Base-by-base conservation (phyloP, 495 filamentous ascomycete genomes). In the Penicillium diatomitis region DNA sequence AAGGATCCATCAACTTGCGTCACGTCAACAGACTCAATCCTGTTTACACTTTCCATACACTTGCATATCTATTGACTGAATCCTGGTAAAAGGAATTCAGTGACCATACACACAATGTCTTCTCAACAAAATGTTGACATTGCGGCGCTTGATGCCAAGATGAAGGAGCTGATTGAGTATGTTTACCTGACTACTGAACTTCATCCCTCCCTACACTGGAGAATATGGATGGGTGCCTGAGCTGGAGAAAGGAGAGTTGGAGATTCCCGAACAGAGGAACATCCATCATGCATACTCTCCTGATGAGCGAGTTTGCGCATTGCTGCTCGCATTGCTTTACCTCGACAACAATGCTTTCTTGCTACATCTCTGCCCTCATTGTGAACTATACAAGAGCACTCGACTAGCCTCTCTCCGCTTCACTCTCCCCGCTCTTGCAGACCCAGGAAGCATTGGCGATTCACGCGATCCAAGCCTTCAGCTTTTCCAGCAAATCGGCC, bases 141-240 rank as follows among this genome's bases (percentile, higher is more conserved):
- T 29, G 49, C 55, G 10, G 39, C 42, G 9, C 30, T 64, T 9
- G 57, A 57, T 9, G 37, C 33, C 32, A 53, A 58, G 28, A 65
- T 69, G 60, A 40, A 49, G 29, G 58, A 59, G 20, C 48, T 66
- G 20, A 40, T 69, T 29, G 50, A 57, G 66, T 63, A 64, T 38
- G 58, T 57, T 30, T 27, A 5, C 9, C 33, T 34, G 7, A 20
- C 20, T 20, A 20, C 2, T 20, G 20, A 20, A 20, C 20, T 20
- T 20, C 20, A 20, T 20, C 20, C 20, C 20, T 1, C 20, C 2
- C 20, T 20, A 20, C 20, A 20, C 20, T 20, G 20, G 20, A 20
- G 20, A 20, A 20, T 20, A 20, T 20, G 20, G 20, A 20, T 20
- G 20, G 20, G 20, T 20, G 20, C 20, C 20, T 20, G 20, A 20